Conservation (phyloP, 352 stramenopile species). For the Phytophthora crassamura region DNA sequence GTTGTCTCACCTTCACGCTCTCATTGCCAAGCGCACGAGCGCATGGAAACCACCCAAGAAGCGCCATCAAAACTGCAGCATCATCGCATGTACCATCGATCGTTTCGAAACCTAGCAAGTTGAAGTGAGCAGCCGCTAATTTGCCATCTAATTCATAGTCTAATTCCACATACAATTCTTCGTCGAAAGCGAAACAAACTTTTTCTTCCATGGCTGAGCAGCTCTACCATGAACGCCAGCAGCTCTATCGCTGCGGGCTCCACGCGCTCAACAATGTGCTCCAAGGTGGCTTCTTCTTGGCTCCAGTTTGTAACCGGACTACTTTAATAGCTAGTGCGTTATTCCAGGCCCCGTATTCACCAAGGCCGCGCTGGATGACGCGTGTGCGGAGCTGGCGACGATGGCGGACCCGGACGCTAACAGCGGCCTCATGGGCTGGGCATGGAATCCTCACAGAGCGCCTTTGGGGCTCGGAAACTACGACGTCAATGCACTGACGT, state of each 20-base stretch:
- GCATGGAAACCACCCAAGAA: conserved; percentile 25
- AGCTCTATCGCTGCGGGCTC: conserved; percentile 77
- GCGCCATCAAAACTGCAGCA: background rate
- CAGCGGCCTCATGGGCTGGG: conserved; percentile 31
- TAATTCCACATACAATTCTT: background rate
- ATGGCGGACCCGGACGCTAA: conserved; percentile 12
- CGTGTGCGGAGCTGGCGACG: conserved; percentile 47
- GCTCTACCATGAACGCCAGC: conserved; percentile 80
- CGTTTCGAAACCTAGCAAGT: conserved; percentile 41
- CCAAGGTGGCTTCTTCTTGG: conserved; percentile 44
- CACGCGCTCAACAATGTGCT: conserved; percentile 87
- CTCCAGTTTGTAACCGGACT: background rate
- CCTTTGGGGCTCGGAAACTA: conserved; percentile 82
- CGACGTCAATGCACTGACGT: conserved; percentile 78
- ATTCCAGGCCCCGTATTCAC: conserved; percentile 55
- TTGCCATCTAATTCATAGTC: conserved; percentile 1
- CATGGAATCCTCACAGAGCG: conserved; percentile 72
- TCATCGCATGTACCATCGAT: conserved; percentile 21
- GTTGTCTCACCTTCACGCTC: background rate
- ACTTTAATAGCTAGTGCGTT: background rate
- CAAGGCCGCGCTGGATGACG: conserved; percentile 53
- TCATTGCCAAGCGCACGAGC: conserved; percentile 10
- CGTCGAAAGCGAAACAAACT: background rate
- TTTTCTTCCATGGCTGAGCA: conserved; percentile 9
- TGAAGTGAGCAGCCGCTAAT: conserved; percentile 22